Percentiles rank a stretch among this genome's conserved stretches.
Evolutionary conservation across 2,329 filamentous ascomycete species (phyloP).

Genomic region (Mycogone perniciosa): DNA sequence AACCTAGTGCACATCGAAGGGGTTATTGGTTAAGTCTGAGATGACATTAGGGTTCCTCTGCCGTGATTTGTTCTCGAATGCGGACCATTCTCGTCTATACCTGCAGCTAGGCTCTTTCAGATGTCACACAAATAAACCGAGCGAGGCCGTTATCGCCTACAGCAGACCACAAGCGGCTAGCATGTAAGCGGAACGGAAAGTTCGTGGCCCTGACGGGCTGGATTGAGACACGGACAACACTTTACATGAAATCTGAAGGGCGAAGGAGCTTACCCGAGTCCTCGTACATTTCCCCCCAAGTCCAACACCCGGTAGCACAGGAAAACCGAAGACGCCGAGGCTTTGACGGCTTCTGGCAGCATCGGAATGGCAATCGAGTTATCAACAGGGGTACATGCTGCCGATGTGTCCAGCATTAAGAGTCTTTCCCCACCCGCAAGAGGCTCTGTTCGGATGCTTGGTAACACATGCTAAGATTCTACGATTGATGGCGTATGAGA

Average conservation of each 20-base stretch:
- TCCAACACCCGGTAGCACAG: neutral
- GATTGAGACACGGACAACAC: neutral
- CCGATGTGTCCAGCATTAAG: neutral
- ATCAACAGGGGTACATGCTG: neutral
- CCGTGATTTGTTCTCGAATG: slow-evolving; percentile 5
- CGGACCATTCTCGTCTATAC: slow-evolving; percentile 9
- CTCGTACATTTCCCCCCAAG: neutral
- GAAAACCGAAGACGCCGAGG: neutral
- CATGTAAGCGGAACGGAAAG: neutral
- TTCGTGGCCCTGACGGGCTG: neutral
- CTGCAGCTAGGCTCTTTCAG: slow-evolving; percentile 13
- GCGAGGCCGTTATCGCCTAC: slow-evolving; percentile 1
- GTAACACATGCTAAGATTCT: neutral
- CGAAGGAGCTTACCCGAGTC: neutral
- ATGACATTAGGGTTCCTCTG: neutral
- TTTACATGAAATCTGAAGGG: neutral
- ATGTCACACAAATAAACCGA: neutral
- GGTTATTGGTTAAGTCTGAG: neutral
- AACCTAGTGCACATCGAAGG: slow-evolving; percentile 10
- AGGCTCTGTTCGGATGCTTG: neutral
- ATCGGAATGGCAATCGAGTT: neutral
- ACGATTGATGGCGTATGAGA: neutral
- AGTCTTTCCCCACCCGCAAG: neutral
- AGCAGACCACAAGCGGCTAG: neutral
- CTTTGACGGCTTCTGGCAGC: neutral